These are phyloP conservation scores for Naganishia vaughanmartiniae DNA, from an alignment of 768 basidiomycete genomes.

Conservation along the genomic window DNA sequence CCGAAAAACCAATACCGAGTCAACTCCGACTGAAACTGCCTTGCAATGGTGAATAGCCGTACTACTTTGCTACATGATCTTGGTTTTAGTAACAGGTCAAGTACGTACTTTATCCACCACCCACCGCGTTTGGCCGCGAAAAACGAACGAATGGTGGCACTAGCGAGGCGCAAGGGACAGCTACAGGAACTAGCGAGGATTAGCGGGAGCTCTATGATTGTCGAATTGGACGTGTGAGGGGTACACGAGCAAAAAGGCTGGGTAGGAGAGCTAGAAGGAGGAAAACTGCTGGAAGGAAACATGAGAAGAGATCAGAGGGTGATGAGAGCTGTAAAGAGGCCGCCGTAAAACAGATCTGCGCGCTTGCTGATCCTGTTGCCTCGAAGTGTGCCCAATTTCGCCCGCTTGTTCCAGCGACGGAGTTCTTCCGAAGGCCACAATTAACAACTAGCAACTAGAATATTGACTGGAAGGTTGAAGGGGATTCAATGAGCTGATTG, in stretches of 20 bases:
- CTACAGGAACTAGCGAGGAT: not conserved
- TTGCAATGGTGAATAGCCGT: not conserved
- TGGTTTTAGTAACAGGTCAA: too few relatives aligned
- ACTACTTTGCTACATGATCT: not conserved
- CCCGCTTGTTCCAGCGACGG: not conserved
- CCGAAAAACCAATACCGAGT: too few relatives aligned
- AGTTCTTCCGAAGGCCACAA: not conserved
- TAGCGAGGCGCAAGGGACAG: not conserved
- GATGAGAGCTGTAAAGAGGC: too few relatives aligned
- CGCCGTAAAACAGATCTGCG: not conserved
- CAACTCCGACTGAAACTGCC: not conserved
- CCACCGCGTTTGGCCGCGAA: not conserved
- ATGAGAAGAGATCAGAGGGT: too few relatives aligned
- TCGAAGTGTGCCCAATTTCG: not conserved
- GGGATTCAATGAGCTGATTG: too few relatives aligned
- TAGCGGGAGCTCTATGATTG: too few relatives aligned
- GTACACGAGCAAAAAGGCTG: too few relatives aligned
- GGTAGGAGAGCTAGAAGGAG: too few relatives aligned
- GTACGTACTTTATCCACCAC: not conserved
- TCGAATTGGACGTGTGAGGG: too few relatives aligned
- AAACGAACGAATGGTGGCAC: not conserved
- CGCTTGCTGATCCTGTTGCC: conserved; percentile 1
- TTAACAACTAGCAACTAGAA: not conserved
- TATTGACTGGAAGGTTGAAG: not conserved
- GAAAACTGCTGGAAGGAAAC: too few relatives aligned